phyloP scores from a whole-genome alignment of 2,329 filamentous ascomycete genomes.

The Ophiosphaerella narmari region DNA sequence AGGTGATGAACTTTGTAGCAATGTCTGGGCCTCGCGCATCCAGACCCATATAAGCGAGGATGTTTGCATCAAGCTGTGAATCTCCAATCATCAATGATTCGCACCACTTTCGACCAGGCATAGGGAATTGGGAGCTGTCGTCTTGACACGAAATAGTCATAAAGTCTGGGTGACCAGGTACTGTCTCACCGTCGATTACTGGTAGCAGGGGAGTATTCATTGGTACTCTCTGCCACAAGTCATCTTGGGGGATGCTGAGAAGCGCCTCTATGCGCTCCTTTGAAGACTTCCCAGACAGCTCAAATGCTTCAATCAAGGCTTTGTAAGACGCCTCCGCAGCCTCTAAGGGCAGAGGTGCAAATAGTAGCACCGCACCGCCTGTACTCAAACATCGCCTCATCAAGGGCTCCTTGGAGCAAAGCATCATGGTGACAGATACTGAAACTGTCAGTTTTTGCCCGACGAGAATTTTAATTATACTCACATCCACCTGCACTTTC shows the following conservation, averaged over 20 bases:
- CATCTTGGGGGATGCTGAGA: slow-evolving; percentile 46
- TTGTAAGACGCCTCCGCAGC: slow-evolving; percentile 51
- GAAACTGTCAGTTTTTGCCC: slow-evolving; percentile 1
- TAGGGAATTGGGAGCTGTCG: slow-evolving; percentile 26
- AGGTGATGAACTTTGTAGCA: slow-evolving; percentile 42
- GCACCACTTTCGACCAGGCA: slow-evolving; percentile 54
- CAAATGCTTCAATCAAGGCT: slow-evolving; percentile 47
- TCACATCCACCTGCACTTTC: slow-evolving; percentile 56
- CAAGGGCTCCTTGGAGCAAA: slow-evolving; percentile 35
- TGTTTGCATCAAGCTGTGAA: slow-evolving; percentile 51
- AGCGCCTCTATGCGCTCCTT: slow-evolving; percentile 51
- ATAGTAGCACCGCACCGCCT: slow-evolving; percentile 45
- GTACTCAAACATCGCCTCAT: slow-evolving; percentile 51
- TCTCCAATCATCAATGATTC: slow-evolving; percentile 55
- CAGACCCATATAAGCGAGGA: slow-evolving; percentile 30
- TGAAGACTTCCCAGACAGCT: slow-evolving; percentile 42
- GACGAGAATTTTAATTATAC: slow-evolving; percentile 3
- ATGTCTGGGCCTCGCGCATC: slow-evolving; percentile 34
- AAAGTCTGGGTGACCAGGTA: slow-evolving; percentile 40
- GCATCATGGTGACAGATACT: slow-evolving; percentile 36
- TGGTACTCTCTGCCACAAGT: slow-evolving; percentile 50
- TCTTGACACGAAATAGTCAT: slow-evolving; percentile 25
- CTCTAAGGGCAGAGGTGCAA: slow-evolving; percentile 45
- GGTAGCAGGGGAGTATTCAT: slow-evolving; percentile 42
- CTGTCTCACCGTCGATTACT: slow-evolving; percentile 51